Percentiles rank a stretch among this genome's conserved stretches.
Evolutionary conservation across 352 stramenopile genomes (phyloP).

Genomic region (Phytophthora sansomeana): DNA sequence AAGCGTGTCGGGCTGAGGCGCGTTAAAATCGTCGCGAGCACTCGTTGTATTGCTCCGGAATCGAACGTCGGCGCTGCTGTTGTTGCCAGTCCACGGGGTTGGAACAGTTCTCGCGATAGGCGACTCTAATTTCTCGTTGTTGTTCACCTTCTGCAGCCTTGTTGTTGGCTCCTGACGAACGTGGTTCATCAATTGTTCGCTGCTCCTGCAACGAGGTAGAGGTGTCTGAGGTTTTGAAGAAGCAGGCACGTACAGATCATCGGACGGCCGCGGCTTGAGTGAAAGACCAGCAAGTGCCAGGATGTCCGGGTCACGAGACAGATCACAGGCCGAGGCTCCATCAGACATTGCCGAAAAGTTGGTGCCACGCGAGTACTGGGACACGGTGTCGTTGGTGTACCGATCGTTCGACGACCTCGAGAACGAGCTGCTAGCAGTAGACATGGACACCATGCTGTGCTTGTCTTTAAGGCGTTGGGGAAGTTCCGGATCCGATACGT

Average conservation of each 20-base stretch:
- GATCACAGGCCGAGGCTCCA: constrained; percentile 43
- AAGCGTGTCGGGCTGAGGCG: constrained; percentile 21
- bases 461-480: constrained; percentile 44
- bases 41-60: constrained; percentile 29
- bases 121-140: constrained; percentile 16
- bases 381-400: constrained; percentile 41
- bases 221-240: constrained; percentile 1
- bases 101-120: constrained; percentile 9
- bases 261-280: constrained; percentile 38
- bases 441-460: constrained; percentile 61
- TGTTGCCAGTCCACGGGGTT: constrained; percentile 27
- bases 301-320: constrained; percentile 62
- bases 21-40: constrained; percentile 17
- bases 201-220: constrained; percentile 19
- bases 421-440: constrained; percentile 66
- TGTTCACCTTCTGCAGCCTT: constrained; percentile 1
- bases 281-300: constrained; percentile 62
- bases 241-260: constrained; percentile 33
- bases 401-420: constrained; percentile 44
- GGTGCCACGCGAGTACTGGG: constrained; percentile 41
- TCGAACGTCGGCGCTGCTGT: constrained; percentile 19
- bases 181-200: constrained; percentile 24
- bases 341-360: constrained; percentile 61
- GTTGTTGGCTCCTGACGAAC: constrained; percentile 19
- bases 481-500: constrained; percentile 42